Base-by-base conservation (phyloP, 352 stramenopile genomes). In the Pythium dissimile region DNA sequence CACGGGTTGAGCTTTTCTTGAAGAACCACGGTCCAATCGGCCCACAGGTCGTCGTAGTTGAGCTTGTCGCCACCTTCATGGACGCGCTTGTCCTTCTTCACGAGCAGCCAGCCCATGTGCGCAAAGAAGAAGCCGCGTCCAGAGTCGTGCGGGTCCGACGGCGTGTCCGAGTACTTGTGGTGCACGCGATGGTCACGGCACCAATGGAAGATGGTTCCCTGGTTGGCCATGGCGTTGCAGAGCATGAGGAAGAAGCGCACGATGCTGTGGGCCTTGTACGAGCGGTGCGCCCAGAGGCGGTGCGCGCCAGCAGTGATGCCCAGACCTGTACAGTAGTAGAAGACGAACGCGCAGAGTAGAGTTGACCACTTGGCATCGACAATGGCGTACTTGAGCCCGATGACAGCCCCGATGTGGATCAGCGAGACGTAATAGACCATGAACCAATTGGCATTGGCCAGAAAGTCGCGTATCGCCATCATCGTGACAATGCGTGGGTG, bases 141-240 rank as follows among this genome's bases (percentile, higher is more conserved):
- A 10, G 97, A 97, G 73, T 99, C 89, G 81, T 99, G 97, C 41
- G 92, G 92, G 57, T 97, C 89, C 5, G 86, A 86, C 18, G 88
- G 74, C 16, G 94, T 98, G 73, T 99, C 95, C 51, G 92, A 98
- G 77, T 98, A 98, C 77, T 99, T 99, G 90, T 99, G 97, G 75
- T 99, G 97, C 28, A 99, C 96, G 52, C 97, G 91, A 80, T 99
- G 97, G 77, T 99, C 97, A 28, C 97, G 92, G 10, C 83, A 80
- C 97, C 97, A 99, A 77, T 99, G 96, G 77, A 96, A 98, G 68
- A 99, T 98, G 28, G 84, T 97, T 56, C 97, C 97, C 75, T 99
- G 97, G 75, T 99, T 99, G 39, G 97, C 97, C 56, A 99, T 88
- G 18, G 90, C 96, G 72, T 98, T 99, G 67, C 87, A 97, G 16